These are phyloP conservation scores for Amanita exitialis DNA, from an alignment of 768 basidiomycete genomes.

Conservation along the genomic window DNA sequence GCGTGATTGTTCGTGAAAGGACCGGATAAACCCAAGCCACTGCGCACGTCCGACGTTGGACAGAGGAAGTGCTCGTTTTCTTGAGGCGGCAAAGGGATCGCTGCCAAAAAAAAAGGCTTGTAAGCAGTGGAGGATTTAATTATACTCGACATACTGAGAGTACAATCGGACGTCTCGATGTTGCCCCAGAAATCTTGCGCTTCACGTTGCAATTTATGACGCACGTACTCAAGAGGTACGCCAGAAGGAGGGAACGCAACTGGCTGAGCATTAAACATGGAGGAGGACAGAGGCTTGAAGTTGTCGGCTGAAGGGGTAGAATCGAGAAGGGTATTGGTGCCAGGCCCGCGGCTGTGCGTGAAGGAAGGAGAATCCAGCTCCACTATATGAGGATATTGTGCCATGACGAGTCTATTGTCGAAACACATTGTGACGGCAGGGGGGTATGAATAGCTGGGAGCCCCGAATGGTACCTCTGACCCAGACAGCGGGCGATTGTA, in stretches of 20 bases:
- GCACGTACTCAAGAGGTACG: conserved; percentile 66
- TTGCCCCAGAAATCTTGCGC: conserved; percentile 68
- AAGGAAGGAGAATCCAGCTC: conserved; percentile 18
- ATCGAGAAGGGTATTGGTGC: conserved; percentile 18
- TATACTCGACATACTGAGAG: conserved; percentile 41
- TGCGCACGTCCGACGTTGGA: conserved; percentile 27
- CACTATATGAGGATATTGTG: conserved; percentile 19
- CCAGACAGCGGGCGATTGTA: conserved; percentile 12
- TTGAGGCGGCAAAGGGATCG: conserved; percentile 1
- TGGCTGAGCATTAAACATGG: conserved; percentile 20
- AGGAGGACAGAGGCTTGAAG: conserved; percentile 15
- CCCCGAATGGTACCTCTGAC: conserved; percentile 22
- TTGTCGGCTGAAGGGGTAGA: conserved; percentile 18
- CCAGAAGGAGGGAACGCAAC: conserved; percentile 55
- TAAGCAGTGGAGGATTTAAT: not conserved
- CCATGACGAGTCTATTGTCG: conserved; percentile 20
- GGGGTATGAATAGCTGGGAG: conserved; percentile 11
- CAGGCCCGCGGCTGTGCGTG: conserved; percentile 31
- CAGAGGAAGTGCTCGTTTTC: conserved; percentile 32
- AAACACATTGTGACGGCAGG: conserved; percentile 2
- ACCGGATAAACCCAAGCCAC: conserved; percentile 19
- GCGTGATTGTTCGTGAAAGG: conserved; percentile 19
- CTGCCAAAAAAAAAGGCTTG: not conserved
- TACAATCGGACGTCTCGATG: conserved; percentile 70
- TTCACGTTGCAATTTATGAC: conserved; percentile 56